These are phyloP conservation scores for Annulohypoxylon truncatum DNA, from an alignment of 2,329 filamentous ascomycete genomes.

Conservation along the genomic window DNA sequence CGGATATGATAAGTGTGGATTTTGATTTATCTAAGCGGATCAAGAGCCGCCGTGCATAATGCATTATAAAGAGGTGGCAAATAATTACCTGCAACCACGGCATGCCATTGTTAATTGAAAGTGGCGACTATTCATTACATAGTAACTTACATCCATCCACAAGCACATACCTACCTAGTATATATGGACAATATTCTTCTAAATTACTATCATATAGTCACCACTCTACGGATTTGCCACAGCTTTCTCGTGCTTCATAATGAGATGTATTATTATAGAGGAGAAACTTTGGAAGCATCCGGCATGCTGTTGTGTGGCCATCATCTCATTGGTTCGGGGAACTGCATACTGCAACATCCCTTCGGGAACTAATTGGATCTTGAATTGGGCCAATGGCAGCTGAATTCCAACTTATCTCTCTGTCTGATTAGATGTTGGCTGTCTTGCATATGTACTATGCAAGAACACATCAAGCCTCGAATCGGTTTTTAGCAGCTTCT, in stretches of 20 bases:
- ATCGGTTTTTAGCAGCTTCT: constrained; percentile 6
- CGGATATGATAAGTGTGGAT: background rate
- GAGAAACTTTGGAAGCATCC: background rate
- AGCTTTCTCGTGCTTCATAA: background rate
- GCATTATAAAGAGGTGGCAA: background rate
- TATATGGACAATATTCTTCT: no score
- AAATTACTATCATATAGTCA: no score
- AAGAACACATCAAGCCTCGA: background rate
- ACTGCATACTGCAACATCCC: background rate
- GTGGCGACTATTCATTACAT: background rate
- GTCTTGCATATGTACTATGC: background rate
- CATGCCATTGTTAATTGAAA: background rate
- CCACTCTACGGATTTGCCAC: no score
- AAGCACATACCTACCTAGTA: no score
- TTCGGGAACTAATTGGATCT: constrained; percentile 13
- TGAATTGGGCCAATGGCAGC: constrained; percentile 17
- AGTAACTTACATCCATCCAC: no score
- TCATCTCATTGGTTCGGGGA: constrained; percentile 10
- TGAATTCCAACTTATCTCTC: constrained; percentile 3
- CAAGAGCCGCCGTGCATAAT: background rate
- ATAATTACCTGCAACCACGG: background rate
- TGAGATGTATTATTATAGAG: background rate
- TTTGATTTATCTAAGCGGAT: background rate
- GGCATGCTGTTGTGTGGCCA: background rate
- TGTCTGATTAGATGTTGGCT: constrained; percentile 7